These are phyloP conservation scores for Saccharomyces hybrid DNA, from an alignment of 1,139 yeast genomes.

Conservation along the genomic window DNA sequence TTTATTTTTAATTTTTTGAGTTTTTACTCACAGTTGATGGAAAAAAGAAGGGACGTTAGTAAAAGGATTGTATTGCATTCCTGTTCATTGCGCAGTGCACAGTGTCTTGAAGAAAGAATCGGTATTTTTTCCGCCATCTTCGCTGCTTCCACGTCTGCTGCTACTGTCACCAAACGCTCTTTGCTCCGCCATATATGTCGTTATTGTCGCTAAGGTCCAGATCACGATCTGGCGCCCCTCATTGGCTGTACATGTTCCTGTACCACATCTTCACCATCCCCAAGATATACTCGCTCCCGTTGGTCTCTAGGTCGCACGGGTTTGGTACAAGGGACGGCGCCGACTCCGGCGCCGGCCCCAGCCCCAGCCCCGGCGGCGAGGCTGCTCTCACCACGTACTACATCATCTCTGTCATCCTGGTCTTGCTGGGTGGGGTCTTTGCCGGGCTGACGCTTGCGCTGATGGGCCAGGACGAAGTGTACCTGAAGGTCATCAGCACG, in stretches of 20 bases:
- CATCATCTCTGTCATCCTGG: constrained; percentile 58
- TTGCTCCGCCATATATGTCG: background rate
- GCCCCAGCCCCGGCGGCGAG: background rate
- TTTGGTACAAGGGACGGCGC: constrained; percentile 4
- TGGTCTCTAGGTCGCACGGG: constrained; percentile 10
- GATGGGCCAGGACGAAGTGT: constrained; percentile 97
- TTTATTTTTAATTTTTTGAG: too few species aligned
- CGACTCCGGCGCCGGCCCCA: background rate
- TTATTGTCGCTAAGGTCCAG: background rate
- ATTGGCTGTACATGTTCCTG: background rate
- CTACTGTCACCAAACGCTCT: background rate
- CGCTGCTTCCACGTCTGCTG: too few species aligned
- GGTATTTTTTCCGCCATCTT: background rate
- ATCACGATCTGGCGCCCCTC: background rate
- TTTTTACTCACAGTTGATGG: too few species aligned
- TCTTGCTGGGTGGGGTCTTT: constrained; percentile 86
- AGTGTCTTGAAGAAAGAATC: background rate
- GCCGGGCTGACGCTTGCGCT: constrained; percentile 92
- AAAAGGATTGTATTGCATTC: too few species aligned
- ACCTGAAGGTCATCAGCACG: constrained; percentile 54
- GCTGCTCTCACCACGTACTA: constrained; percentile 22
- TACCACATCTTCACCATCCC: background rate
- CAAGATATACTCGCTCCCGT: constrained; percentile 4
- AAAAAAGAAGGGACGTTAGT: too few species aligned
- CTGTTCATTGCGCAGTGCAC: background rate